Conservation (phyloP, 352 stramenopile species). For the Phytopythium montanum region DNA sequence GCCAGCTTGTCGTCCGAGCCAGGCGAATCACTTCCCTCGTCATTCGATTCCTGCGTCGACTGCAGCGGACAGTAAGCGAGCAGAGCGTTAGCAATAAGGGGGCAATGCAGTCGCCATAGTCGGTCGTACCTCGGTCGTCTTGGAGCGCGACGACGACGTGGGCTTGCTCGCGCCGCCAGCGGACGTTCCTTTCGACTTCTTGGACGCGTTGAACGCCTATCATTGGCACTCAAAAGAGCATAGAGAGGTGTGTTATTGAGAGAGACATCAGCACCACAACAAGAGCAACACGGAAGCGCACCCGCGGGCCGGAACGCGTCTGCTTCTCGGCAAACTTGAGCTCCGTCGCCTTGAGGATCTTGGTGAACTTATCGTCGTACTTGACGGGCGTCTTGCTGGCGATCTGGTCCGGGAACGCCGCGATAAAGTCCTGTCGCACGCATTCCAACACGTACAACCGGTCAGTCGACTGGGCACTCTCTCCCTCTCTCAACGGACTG, state of each 20-base stretch:
- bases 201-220: slow-evolving; percentile 58
- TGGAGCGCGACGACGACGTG: slow-evolving; percentile 31
- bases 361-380: slow-evolving; percentile 80
- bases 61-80: not conserved
- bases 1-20: slow-evolving; percentile 49
- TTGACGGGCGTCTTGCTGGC: slow-evolving; percentile 60
- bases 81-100: slow-evolving; percentile 2
- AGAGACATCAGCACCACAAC: not conserved
- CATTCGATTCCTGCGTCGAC: slow-evolving; percentile 39
- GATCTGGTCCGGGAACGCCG: slow-evolving; percentile 73
- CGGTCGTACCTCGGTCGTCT: slow-evolving; percentile 19
- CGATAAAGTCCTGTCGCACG: slow-evolving; percentile 52
- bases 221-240: not conserved
- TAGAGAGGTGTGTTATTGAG: not conserved
- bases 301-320: slow-evolving; percentile 48
- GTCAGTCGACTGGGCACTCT: not conserved
- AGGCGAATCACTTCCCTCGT: slow-evolving; percentile 55
- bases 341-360: slow-evolving; percentile 74
- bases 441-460: not conserved
- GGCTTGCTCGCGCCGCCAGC: slow-evolving; percentile 49
- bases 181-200: slow-evolving; percentile 53
- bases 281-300: slow-evolving; percentile 12
- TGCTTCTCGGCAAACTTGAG: slow-evolving; percentile 65
- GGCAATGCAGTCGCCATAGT: slow-evolving; percentile 1
- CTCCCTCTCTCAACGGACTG: not conserved